Evolutionary conservation across 2,329 filamentous ascomycete species (phyloP), one percentile per base, ranked within the genome.

Genomic region (Penicillium hesseltinei): DNA sequence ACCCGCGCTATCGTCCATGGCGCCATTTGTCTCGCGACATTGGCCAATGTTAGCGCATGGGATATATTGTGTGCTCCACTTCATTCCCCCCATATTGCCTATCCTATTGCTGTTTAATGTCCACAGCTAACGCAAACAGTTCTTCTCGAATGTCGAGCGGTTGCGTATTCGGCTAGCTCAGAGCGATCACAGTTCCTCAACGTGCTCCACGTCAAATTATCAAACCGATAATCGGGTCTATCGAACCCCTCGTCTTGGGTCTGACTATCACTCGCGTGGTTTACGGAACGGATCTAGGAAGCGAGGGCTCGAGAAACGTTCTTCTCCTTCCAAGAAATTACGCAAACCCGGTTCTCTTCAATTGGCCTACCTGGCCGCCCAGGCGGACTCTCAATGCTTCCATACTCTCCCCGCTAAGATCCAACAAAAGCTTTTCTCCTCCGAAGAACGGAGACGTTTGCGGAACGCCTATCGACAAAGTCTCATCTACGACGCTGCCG

Each of bases 321-420:
- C 56, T 45, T 23, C 59, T 50, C 54, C 61, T 48, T 62, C 62
- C 36, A 51, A 54, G 9, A 70, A 70, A 50, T 64, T 71, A 40
- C 66, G 71, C 56, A 77, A 78, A 63, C 65, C 66, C 57, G 62
- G 73, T 23, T 72, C 70, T 62, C 69, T 67, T 63, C 67, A 74
- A 74, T 61, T 75, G 38, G 66, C 69, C 49, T 73, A 73, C 58
- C 62, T 74, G 48, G 66, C 77, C 57, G 77, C 81, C 53, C 80
- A 81, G 54, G 79, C 81, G 31, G 85, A 90, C 65, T 83, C 83
- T 54, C 80, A 84, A 61, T 91, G 89, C 79, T 92, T 87, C 71
- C 79, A 87, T 52, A 84, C 81, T 23, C 79, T 92, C 42, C 89
- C 90, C 21, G 84, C 89, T 61, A 91, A 91, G 73, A 82, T 91